phyloP scores from a whole-genome alignment of 2,329 filamentous ascomycete species.

The Epichloe gansuensis region DNA sequence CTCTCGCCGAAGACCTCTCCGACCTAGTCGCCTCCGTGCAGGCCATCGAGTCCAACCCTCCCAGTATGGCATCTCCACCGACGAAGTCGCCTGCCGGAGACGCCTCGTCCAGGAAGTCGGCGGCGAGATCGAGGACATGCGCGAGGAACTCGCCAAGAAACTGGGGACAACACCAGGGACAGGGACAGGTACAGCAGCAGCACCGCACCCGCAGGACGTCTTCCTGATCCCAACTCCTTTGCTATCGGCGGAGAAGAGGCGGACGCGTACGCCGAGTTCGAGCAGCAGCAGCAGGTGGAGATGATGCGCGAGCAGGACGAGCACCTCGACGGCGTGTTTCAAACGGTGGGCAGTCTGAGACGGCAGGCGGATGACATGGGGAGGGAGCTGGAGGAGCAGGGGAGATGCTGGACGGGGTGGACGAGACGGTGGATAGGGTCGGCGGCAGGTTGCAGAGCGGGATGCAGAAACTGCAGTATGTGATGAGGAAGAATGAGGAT shows the following conservation, averaged over 20 bases:
- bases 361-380: conserved; percentile 94
- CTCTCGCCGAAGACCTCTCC: conserved; percentile 70
- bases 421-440: conserved; percentile 75
- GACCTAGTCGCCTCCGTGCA: conserved; percentile 81
- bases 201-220: conserved; percentile 22
- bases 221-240: conserved; percentile 44
- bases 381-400: conserved; percentile 88
- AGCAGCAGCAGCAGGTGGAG: conserved; percentile 80
- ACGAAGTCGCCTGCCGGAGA: conserved; percentile 71
- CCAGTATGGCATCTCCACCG: conserved; percentile 70
- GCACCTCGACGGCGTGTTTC: conserved; percentile 83
- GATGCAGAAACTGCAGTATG: conserved; percentile 72
- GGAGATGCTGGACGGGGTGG: conserved; percentile 77
- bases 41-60: conserved; percentile 77
- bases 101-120: conserved; percentile 82
- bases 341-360: conserved; percentile 81
- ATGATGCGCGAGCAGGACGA: conserved; percentile 94
- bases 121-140: conserved; percentile 80
- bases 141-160: conserved; percentile 59
- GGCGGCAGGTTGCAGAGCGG: conserved; percentile 76
- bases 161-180: conserved; percentile 17
- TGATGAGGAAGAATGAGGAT: conserved; percentile 88
- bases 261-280: conserved; percentile 67
- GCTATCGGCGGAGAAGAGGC: conserved; percentile 38
- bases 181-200: conserved; percentile 13